Evolutionary conservation across 2,329 filamentous ascomycete species (phyloP), one percentile per base, ranked within the genome.

Genomic region (Fusarium transvaalense): DNA sequence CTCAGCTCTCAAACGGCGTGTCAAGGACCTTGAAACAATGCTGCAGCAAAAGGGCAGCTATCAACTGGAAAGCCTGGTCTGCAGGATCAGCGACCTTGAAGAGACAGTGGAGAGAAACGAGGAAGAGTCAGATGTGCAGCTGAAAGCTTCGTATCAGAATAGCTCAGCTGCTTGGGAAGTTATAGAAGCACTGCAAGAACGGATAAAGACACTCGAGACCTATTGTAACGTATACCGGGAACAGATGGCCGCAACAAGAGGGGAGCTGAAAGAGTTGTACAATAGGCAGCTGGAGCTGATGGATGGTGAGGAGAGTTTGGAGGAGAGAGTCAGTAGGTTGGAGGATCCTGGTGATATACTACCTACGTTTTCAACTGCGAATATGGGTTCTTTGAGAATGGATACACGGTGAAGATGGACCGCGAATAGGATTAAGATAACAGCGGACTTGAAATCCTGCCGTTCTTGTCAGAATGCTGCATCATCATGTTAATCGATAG

Each of bases 251-350:
- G 31, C 29, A 8, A 64, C 46, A 1, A 47, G 61, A 4, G 41
- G 23, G 4, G 39, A 64, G 10, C 15, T 64, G 0, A 64, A 38
- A 17, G 61, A 64, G 14, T 5, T 64, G 3, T 46, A 60, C 25
- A 64, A 64, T 29, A 47, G 61, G 3, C 61, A 64, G 17, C 2
- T 64, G 10, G 61, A 64, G 21, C 29, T 64, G n/a, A 59, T 64
- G 53, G 61, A 64, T 17, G 61, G 61, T 1, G 61, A 64, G 12
- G 61, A 64, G 21, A 64, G 21, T n/a, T 31, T 64, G 34, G 61
- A 64, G 2, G 61, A 64, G 3, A 64, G 61, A 8, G 50, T 64
- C 5, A 41, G 42, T 3, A 13, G 21, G 5, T n/a, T 64, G 39
- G 61, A 64, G 10, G 29, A 53, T 2, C 45, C 53, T 0, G 31